Evolutionary conservation across 176 grass and related monocot species (phyloP).

Genomic region (Phragmites australis): DNA sequence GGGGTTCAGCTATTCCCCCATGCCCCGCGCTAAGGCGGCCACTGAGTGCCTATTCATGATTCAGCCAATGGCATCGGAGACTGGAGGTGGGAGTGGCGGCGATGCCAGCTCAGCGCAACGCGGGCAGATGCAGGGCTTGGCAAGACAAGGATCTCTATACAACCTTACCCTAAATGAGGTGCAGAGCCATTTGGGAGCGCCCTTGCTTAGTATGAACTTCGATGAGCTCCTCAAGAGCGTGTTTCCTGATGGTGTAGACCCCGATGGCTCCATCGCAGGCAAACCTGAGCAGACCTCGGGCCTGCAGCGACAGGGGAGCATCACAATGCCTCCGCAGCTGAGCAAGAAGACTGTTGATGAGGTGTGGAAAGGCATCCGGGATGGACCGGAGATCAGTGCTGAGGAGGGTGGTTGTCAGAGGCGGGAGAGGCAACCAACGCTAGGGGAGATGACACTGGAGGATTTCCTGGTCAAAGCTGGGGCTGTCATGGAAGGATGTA

Average conservation of each 20-base stretch:
- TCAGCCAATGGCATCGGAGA: constrained; percentile 64
- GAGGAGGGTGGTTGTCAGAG: constrained; percentile 20
- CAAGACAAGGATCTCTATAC: constrained; percentile 78
- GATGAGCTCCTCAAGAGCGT: constrained; percentile 87
- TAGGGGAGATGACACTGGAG: constrained; percentile 93
- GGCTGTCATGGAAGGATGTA: constrained; percentile 55
- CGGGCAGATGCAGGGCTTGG: constrained; percentile 48
- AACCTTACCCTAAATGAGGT: constrained; percentile 83
- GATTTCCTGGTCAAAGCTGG: constrained; percentile 91
- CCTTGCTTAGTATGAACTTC: constrained; percentile 89
- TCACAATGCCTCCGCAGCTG: constrained; percentile 70
- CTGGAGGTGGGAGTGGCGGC: constrained; percentile 37
- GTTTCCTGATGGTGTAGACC: constrained; percentile 52
- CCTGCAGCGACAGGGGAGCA: constrained; percentile 77
- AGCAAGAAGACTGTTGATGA: constrained; percentile 92
- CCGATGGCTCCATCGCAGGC: not conserved
- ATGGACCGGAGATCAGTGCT: constrained; percentile 21
- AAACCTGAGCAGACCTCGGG: constrained; percentile 8
- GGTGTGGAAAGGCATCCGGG: constrained; percentile 84
- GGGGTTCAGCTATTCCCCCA: not conserved
- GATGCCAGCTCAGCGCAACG: constrained; percentile 22
- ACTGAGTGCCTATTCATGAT: constrained; percentile 29
- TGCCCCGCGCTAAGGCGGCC: not conserved
- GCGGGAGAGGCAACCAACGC: constrained; percentile 43
- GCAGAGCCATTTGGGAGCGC: constrained; percentile 71